phyloP scores from a whole-genome alignment of 257 asterid species.

The Solanum pimpinellifolium region DNA sequence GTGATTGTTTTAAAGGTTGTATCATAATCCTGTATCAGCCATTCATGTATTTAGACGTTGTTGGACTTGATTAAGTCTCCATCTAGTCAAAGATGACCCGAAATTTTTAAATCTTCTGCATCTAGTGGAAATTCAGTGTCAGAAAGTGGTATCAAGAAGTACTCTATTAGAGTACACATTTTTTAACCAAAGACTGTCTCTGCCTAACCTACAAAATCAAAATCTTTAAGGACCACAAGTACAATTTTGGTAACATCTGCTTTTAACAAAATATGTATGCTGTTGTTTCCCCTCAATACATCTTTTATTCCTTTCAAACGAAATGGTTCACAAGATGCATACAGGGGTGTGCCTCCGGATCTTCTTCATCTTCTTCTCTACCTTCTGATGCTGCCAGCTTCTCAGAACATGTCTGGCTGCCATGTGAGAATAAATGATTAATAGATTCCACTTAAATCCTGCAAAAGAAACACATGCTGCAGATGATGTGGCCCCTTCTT shows the following conservation, averaged over 20 bases:
- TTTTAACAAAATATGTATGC: background rate
- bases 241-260: background rate
- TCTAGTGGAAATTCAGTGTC: background rate
- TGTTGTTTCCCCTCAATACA: background rate
- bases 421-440: background rate
- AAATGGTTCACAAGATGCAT: background rate
- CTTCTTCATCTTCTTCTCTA: background rate
- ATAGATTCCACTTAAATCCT: background rate
- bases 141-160: background rate
- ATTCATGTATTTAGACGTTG: background rate
- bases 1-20: background rate
- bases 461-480: background rate
- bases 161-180: background rate
- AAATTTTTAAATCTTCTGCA: background rate
- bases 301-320: background rate
- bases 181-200: background rate
- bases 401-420: background rate
- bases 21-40: background rate
- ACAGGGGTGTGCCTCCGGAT: background rate
- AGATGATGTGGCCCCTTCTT: background rate
- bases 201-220: background rate
- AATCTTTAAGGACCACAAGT: background rate
- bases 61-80: background rate
- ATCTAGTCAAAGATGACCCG: background rate
- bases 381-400: background rate